These are phyloP conservation scores for Aspergillus neoniger DNA, from an alignment of 2,329 filamentous ascomycete genomes.

Conservation along the genomic window DNA sequence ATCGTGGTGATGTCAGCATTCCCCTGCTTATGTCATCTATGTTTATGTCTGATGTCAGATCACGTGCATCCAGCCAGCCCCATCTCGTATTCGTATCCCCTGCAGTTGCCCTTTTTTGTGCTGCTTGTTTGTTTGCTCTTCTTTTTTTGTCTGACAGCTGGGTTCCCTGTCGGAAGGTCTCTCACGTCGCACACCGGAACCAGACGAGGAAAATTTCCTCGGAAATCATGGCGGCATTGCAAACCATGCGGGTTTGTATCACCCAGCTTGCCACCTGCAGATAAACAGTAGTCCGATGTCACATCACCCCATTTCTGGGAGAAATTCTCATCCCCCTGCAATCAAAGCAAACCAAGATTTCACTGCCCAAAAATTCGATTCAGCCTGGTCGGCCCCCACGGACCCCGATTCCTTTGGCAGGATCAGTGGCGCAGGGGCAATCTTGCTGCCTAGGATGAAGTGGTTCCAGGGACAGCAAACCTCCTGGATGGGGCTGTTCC, in stretches of 20 bases:
- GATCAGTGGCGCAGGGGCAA: neutral
- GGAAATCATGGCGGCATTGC: too few species aligned
- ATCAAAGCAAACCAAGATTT: neutral
- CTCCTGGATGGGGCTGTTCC: neutral
- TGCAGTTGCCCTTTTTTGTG: neutral
- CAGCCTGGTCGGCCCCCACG: neutral
- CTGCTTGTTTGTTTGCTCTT: neutral
- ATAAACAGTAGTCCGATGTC: too few species aligned
- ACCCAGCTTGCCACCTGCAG: too few species aligned
- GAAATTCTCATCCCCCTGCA: neutral
- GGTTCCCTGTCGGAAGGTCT: neutral
- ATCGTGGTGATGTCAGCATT: neutral
- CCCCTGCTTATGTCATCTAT: neutral
- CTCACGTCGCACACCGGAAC: neutral
- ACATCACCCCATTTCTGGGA: neutral
- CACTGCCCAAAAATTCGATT: neutral
- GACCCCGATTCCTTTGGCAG: neutral
- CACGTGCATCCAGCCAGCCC: neutral
- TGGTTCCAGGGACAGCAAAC: neutral
- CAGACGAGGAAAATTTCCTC: too few species aligned
- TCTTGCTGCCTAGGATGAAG: constrained; percentile 1
- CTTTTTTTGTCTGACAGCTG: neutral
- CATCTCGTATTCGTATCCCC: neutral
- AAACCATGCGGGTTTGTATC: too few species aligned
- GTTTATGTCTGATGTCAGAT: too few species aligned